These are phyloP conservation scores for Talaromyces trachyspermus DNA, from an alignment of 495 filamentous ascomycete genomes.

Conservation along the genomic window DNA sequence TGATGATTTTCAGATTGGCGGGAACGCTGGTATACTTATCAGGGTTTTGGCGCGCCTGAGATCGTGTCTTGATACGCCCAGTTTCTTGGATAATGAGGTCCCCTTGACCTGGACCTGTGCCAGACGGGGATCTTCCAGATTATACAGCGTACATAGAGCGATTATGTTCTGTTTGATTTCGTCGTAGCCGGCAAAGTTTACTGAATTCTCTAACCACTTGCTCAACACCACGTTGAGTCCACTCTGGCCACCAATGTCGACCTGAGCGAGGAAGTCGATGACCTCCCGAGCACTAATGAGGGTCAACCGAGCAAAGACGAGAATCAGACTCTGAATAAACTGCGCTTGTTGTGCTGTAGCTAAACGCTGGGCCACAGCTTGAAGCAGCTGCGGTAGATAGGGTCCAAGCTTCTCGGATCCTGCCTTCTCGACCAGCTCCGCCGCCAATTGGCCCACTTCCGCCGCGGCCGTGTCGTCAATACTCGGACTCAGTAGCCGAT, in stretches of 20 bases:
- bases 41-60: slow-evolving; percentile 74
- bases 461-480: slow-evolving; percentile 89
- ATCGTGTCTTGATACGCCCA: slow-evolving; percentile 87
- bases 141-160: slow-evolving; percentile 81
- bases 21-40: slow-evolving; percentile 85
- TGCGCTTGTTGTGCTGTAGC: slow-evolving; percentile 70
- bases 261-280: slow-evolving; percentile 79
- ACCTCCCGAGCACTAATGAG: slow-evolving; percentile 81
- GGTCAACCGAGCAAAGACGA: slow-evolving; percentile 89
- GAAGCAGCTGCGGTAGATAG: slow-evolving; percentile 80
- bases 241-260: slow-evolving; percentile 62
- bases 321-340: slow-evolving; percentile 86
- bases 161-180: slow-evolving; percentile 95
- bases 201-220: slow-evolving; percentile 95
- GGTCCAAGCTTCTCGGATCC: slow-evolving; percentile 83
- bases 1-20: slow-evolving; percentile 87
- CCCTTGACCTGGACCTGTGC: slow-evolving; percentile 77
- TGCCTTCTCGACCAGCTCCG: slow-evolving; percentile 90
- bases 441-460: slow-evolving; percentile 90
- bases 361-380: slow-evolving; percentile 81
- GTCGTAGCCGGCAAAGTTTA: slow-evolving; percentile 93
- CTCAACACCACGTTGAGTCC: slow-evolving; percentile 80
- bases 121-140: slow-evolving; percentile 75
- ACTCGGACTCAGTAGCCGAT: slow-evolving; percentile 73
- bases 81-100: slow-evolving; percentile 78